A percentile compares a stretch with the other conserved stretches of the same genome.
Evolutionary conservation across 768 basidiomycete genomes (phyloP).

Genomic region (Panellus pusillus): DNA sequence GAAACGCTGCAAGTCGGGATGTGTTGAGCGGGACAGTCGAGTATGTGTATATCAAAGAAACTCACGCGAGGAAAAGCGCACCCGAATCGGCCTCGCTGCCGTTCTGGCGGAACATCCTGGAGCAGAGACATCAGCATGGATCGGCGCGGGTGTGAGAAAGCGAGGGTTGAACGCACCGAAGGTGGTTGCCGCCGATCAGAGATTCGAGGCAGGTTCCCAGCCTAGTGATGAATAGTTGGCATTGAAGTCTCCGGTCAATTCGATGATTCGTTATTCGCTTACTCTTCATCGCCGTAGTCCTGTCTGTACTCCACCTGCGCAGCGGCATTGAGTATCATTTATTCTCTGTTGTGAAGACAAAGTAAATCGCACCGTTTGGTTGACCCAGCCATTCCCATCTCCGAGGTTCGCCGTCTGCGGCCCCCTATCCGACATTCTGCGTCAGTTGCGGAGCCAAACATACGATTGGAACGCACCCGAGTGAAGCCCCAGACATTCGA

Average conservation of each 20-base stretch:
- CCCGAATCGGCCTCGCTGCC: constrained; percentile 45
- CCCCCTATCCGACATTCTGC: constrained; percentile 69
- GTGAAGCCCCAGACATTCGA: constrained; percentile 16
- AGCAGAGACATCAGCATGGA: constrained; percentile 30
- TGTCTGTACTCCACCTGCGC: too few relatives aligned
- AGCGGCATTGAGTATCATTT: not conserved
- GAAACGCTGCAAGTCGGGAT: constrained; percentile 38
- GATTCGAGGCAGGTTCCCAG: constrained; percentile 77
- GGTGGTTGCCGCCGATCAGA: constrained; percentile 76
- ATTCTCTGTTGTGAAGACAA: constrained; percentile 21
- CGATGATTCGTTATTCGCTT: too few relatives aligned
- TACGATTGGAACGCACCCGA: not conserved
- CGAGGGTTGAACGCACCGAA: constrained; percentile 51
- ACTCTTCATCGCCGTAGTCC: too few relatives aligned
- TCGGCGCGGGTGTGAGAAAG: not conserved
- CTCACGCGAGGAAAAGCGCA: constrained; percentile 64
- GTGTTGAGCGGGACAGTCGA: not conserved
- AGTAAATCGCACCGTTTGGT: constrained; percentile 47
- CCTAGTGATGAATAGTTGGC: constrained; percentile 34
- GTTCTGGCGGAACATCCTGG: constrained; percentile 58
- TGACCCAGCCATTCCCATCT: constrained; percentile 67
- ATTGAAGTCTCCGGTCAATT: constrained; percentile 73
- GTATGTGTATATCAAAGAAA: not conserved
- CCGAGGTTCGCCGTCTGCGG: constrained; percentile 76
- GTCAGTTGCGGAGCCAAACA: constrained; percentile 23